Conservation (phyloP, 139 green algal species). For the Chlorella sp. region DNA sequence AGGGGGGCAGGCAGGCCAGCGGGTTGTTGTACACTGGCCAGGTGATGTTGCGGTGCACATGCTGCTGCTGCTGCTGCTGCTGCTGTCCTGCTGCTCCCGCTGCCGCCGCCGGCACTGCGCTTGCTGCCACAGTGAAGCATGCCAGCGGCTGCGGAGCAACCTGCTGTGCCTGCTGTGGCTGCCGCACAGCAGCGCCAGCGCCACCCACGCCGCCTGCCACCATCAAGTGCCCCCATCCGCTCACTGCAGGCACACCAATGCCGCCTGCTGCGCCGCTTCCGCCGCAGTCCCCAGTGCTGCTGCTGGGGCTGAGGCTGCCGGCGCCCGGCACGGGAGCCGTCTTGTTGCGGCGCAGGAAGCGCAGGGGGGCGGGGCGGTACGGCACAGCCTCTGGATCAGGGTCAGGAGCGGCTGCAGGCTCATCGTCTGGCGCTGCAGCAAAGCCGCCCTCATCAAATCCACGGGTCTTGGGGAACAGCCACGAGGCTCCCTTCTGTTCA, state of each 20-base stretch:
- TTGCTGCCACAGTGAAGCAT: neutral
- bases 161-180: neutral
- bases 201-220: neutral
- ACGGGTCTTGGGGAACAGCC: slow-evolving; percentile 28
- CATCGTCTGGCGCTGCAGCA: neutral
- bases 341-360: slow-evolving; percentile 41
- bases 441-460: neutral
- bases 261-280: neutral
- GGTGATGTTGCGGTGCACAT: neutral
- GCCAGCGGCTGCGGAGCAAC: neutral
- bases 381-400: neutral
- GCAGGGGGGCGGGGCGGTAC: slow-evolving; percentile 1
- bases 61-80: neutral
- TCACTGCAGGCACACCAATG: neutral
- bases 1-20: neutral
- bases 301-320: neutral
- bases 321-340: neutral
- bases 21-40: neutral
- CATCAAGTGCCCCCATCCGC: neutral
- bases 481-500: slow-evolving; percentile 34
- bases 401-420: neutral
- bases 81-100: neutral
- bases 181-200: neutral
- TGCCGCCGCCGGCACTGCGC: neutral
- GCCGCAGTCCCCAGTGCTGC: neutral